phyloP scores from a whole-genome alignment of 2,329 filamentous ascomycete genomes.

The Calonectria honghensis region DNA sequence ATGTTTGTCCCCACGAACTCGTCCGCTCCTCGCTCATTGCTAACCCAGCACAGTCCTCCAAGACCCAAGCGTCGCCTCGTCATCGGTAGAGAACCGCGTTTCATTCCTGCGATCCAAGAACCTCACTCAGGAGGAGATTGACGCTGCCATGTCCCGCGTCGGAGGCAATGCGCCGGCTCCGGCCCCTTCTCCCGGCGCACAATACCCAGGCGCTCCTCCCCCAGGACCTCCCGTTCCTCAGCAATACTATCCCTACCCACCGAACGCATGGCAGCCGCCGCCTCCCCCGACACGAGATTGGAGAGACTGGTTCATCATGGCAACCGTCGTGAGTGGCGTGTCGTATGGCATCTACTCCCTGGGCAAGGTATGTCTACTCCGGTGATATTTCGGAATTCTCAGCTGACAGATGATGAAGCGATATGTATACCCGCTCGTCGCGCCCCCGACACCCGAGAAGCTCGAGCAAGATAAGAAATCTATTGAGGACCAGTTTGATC shows the following conservation, averaged over 20 bases:
- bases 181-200: conserved; percentile 57
- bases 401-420: conserved; percentile 71
- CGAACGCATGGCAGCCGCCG: conserved; percentile 75
- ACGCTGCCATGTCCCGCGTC: conserved; percentile 85
- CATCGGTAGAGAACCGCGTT: conserved; percentile 93
- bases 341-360: conserved; percentile 92
- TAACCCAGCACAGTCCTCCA: conserved; percentile 81
- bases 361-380: conserved; percentile 78
- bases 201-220: conserved; percentile 67
- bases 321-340: conserved; percentile 92
- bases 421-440: conserved; percentile 92
- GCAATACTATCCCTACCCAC: conserved; percentile 69
- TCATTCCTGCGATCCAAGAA: conserved; percentile 98
- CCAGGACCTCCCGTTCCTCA: conserved; percentile 66
- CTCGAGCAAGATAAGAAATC: conserved; percentile 94
- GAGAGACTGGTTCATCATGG: conserved; percentile 99
- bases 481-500: conserved; percentile 95
- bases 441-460: conserved; percentile 94
- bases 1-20: conserved; percentile 60
- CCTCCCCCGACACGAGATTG: conserved; percentile 88
- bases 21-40: conserved; percentile 34
- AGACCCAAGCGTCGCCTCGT: conserved; percentile 92
- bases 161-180: conserved; percentile 74
- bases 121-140: conserved; percentile 95
- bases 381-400: not conserved